Conservation (phyloP, 306 rosid genomes). For the Trichosanthes cucumerina region DNA sequence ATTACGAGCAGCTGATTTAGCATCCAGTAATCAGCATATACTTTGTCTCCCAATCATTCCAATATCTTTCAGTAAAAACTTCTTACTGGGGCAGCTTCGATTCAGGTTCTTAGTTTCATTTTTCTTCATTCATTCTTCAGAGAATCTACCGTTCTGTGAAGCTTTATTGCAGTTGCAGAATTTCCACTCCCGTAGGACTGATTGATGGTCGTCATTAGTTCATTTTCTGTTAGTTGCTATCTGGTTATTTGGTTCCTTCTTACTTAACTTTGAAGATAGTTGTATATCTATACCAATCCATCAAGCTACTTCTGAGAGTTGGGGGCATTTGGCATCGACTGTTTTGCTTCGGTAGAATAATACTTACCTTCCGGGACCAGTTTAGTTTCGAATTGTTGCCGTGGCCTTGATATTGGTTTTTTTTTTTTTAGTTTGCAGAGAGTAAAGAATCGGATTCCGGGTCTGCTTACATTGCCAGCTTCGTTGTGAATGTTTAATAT, state of each 20-base stretch:
- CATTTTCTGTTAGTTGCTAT: not conserved
- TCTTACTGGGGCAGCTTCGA: not conserved
- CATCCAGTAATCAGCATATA: not conserved
- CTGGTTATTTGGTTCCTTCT: not conserved
- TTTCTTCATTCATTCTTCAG: not conserved
- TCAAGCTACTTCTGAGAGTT: not conserved
- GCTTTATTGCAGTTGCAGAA: not conserved
- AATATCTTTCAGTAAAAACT: not conserved
- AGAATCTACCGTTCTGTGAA: not conserved
- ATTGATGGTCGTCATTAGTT: not conserved
- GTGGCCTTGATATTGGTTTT: not conserved
- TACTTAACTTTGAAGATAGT: not conserved
- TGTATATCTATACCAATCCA: not conserved
- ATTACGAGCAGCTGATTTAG: not conserved
- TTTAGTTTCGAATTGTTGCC: not conserved
- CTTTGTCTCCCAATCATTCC: conserved; percentile 1
- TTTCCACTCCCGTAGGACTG: not conserved
- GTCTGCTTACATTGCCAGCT: not conserved
- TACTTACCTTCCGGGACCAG: conserved; percentile 13
- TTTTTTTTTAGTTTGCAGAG: not conserved
- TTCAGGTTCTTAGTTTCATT: not conserved
- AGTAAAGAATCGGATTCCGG: conserved; percentile 9
- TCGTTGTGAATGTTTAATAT: not conserved
- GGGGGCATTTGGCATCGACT: not conserved
- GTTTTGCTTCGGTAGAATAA: not conserved